Evolutionary conservation across 768 basidiomycete species (phyloP), one percentile per base, ranked within the genome.

Genomic region (Asterophora lycoperdoides): DNA sequence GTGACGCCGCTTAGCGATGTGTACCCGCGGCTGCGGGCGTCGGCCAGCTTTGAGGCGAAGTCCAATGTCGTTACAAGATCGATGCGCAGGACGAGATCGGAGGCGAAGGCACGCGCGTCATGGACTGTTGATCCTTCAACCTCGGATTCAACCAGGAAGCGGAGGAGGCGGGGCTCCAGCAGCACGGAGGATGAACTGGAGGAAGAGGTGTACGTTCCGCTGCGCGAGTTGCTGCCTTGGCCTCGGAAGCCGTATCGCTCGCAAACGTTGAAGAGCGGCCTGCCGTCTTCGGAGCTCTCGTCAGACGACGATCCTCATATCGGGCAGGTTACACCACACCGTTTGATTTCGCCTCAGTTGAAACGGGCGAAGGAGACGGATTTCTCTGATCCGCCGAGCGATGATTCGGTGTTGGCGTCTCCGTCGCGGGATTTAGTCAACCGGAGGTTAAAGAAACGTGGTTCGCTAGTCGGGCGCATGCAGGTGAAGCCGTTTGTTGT

Each of bases 311-410:
- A 86, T 53, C 76, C 74, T 0, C 72, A 74, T 51, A 51, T 79
- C 20, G 83, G 84, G 0, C 82, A 85, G 61, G 81, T 86, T 14
- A 86, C 83, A 0, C 84, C 85, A n/a, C 76, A 77, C 51, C 81
- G 81, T 56, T 63, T 87, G 28, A 77, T 80, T 33, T 89, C 85
- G 7, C 83, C 85, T 5, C 73, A 70, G 17, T 64, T 76, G 35
- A 78, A 72, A 30, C 73, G 75, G 34, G 54, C 62, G 17, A 61
- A 66, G 52, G 57, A 39, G 45, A 28, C 15, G n/a, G 41, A 45
- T 10, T 39, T 71, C 45, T 62, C 65, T 28, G 72, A 76, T 46
- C 64, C 66, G 1, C 66, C 69, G 4, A 76, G 76, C 57, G 80
- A 81, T 54, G 75, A 77, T 57, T 72, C 70, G 6, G 63, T 56